phyloP scores from a whole-genome alignment of 495 filamentous ascomycete species.

The Cercophora sp. region DNA sequence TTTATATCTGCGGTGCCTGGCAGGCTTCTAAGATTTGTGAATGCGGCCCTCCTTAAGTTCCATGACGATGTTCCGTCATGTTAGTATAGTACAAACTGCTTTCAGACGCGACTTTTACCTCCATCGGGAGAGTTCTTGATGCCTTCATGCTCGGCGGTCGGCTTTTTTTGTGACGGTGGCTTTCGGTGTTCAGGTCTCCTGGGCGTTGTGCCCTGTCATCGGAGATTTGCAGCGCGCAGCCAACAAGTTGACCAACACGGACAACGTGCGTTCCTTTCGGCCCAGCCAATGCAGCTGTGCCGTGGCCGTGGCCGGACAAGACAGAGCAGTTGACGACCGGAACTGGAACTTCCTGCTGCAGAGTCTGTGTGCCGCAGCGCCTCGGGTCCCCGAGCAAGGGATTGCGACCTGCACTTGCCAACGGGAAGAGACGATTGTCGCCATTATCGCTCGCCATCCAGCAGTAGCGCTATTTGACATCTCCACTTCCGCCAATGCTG shows the following conservation, averaged over 20 bases:
- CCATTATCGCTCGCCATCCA: background rate
- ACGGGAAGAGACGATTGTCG: slow-evolving; percentile 8
- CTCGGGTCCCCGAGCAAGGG: slow-evolving; percentile 10
- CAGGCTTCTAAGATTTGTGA: too few species aligned
- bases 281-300: background rate
- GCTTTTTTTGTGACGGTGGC: too few species aligned
- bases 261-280: slow-evolving; percentile 1
- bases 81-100: background rate
- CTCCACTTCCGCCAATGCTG: slow-evolving; percentile 19
- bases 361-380: background rate
- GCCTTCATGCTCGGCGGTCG: too few species aligned
- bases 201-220: background rate
- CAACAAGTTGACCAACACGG: background rate
- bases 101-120: too few species aligned
- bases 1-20: too few species aligned
- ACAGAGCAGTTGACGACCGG: too few species aligned
- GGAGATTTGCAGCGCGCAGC: slow-evolving; percentile 6
- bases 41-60: too few species aligned
- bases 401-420: slow-evolving; percentile 19
- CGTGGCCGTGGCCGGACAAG: background rate
- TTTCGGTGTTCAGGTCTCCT: slow-evolving; percentile 1
- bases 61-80: too few species aligned
- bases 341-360: too few species aligned
- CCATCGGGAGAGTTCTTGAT: too few species aligned
- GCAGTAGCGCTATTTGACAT: slow-evolving; percentile 22